These are phyloP conservation scores for Takashimella tepidaria DNA, from an alignment of 1,284 basidiomycete genomes.

Conservation along the genomic window DNA sequence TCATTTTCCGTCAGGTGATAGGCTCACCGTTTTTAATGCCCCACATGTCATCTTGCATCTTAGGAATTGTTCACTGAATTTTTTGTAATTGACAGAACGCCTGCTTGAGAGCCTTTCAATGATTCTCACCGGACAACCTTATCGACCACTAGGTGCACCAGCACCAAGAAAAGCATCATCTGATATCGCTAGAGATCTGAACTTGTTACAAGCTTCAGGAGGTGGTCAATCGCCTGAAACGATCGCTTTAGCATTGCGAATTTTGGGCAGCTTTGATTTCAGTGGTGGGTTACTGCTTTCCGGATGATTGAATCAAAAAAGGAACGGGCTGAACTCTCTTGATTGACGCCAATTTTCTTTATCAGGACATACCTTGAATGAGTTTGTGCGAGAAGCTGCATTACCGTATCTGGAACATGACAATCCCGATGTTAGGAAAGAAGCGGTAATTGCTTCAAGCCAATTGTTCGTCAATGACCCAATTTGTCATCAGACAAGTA, in stretches of 20 bases:
- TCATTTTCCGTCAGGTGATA: too few relatives aligned
- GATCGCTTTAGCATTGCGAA: conserved; percentile 78
- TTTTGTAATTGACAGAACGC: conserved; percentile 61
- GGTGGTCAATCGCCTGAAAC: conserved; percentile 62
- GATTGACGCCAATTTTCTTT: neutral
- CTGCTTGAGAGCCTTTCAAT: conserved; percentile 75
- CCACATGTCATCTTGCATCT: neutral
- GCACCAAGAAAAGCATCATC: conserved; percentile 37
- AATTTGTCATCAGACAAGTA: conserved; percentile 93
- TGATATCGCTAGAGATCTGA: conserved; percentile 57
- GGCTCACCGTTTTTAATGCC: conserved; percentile 15
- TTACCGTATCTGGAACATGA: conserved; percentile 94
- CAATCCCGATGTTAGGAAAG: conserved; percentile 77
- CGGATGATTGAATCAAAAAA: too few relatives aligned
- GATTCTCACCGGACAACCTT: conserved; percentile 74
- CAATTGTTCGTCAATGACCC: conserved; percentile 89
- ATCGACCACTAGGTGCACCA: conserved; percentile 74
- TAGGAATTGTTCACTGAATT: neutral
- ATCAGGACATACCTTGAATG: conserved; percentile 84
- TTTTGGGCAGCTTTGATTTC: conserved; percentile 92
- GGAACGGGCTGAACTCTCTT: too few relatives aligned
- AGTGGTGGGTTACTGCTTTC: conserved; percentile 68
- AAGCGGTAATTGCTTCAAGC: conserved; percentile 90
- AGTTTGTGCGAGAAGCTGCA: conserved; percentile 90
- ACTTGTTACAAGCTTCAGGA: conserved; percentile 45